Percentiles rank a stretch among this genome's conserved stretches.
These are phyloP conservation scores for Plenodomus lindquistii DNA, from an alignment of 2,329 filamentous ascomycete genomes.

Conservation along the genomic window DNA sequence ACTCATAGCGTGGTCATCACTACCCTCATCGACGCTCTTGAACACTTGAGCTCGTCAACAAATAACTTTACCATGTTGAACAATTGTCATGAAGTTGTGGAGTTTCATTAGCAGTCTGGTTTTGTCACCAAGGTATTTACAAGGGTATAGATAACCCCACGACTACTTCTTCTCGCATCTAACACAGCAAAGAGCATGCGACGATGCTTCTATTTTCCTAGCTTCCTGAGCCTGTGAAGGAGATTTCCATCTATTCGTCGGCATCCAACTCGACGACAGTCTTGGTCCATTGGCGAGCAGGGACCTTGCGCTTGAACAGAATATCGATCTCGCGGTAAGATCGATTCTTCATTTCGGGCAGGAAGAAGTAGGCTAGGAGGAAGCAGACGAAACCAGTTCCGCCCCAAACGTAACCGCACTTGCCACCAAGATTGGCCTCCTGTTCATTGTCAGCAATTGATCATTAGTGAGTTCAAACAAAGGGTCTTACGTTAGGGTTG, in stretches of 20 bases:
- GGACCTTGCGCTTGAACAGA: constrained; percentile 51
- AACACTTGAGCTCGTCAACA: too few relatives aligned
- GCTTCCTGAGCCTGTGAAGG: too few relatives aligned
- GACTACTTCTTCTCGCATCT: too few relatives aligned
- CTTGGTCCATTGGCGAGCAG: constrained; percentile 60
- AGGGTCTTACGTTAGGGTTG: constrained; percentile 51
- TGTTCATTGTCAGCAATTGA: constrained; percentile 65
- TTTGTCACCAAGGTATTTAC: too few relatives aligned
- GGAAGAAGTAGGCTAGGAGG: constrained; percentile 52
- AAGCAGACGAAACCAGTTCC: constrained; percentile 59
- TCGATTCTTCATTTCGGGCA: constrained; percentile 61
- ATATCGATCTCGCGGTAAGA: constrained; percentile 57
- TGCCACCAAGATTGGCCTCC: constrained; percentile 52
- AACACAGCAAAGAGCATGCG: too few relatives aligned
- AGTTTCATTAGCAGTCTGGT: too few relatives aligned
- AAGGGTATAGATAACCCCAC: too few relatives aligned
- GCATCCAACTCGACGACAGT: constrained; percentile 62
- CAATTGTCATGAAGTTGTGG: too few relatives aligned
- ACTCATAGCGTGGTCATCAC: too few relatives aligned
- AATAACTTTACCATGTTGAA: too few relatives aligned
- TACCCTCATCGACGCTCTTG: too few relatives aligned
- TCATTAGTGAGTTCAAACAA: constrained; percentile 49
- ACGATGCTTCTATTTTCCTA: too few relatives aligned
- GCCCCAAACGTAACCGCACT: constrained; percentile 41
- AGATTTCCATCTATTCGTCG: constrained; percentile 60